phyloP scores from a whole-genome alignment of 2,329 filamentous ascomycete genomes.

The Penicillium sp. region DNA sequence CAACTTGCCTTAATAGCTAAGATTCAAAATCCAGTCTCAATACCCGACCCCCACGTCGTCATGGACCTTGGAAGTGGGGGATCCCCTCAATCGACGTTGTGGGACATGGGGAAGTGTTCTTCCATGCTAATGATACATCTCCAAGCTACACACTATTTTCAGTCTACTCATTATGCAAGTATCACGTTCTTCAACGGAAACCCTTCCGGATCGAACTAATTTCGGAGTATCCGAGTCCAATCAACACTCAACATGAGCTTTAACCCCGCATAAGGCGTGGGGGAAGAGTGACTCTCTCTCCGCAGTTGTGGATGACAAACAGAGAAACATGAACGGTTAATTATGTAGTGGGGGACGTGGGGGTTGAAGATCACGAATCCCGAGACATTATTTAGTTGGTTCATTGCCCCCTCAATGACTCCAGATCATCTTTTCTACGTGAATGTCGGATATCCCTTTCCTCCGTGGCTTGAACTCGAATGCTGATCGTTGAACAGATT shows the following conservation, averaged over 20 bases:
- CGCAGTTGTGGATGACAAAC: slow-evolving; percentile 1
- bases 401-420: background rate
- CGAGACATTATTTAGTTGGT: slow-evolving; percentile 16
- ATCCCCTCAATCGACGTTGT: background rate
- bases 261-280: slow-evolving; percentile 15
- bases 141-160: background rate
- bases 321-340: slow-evolving; percentile 11
- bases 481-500: background rate
- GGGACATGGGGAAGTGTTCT: too few species aligned
- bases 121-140: too few species aligned
- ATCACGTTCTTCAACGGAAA: background rate
- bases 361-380: slow-evolving; percentile 11
- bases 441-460: background rate
- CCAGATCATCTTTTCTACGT: background rate
- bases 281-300: background rate
- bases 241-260: background rate
- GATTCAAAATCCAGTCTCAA: background rate
- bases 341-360: slow-evolving; percentile 16
- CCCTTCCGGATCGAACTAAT: background rate
- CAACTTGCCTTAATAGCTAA: background rate
- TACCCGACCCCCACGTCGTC: background rate
- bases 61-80: background rate
- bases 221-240: background rate
- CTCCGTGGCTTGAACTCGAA: background rate
- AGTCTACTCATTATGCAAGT: background rate